Evolutionary conservation across 176 grass and related monocot genomes (phyloP).

Genomic region (Phragmites australis): DNA sequence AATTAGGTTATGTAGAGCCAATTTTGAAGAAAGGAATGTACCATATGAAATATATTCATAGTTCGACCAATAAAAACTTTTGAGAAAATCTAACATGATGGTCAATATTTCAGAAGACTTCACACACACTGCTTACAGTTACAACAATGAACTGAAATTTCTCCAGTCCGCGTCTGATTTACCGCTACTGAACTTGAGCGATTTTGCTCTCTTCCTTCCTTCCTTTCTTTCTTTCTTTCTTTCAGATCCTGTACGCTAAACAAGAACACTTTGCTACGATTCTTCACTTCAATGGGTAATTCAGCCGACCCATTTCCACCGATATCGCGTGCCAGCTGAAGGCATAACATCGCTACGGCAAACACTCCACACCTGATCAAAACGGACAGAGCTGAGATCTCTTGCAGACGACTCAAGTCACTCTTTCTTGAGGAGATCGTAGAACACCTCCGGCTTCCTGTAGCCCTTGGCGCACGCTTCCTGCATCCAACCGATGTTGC

Average conservation of each 20-base stretch:
- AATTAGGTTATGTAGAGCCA: too few relatives aligned
- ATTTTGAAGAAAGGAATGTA: too few relatives aligned
- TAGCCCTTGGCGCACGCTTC: constrained; percentile 59
- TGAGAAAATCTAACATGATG: too few relatives aligned
- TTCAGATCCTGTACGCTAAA: neutral
- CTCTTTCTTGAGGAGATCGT: constrained; percentile 74
- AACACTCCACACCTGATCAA: neutral
- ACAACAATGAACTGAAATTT: too few relatives aligned
- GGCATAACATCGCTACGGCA: too few relatives aligned
- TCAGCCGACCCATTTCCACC: too few relatives aligned
- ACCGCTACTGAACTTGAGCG: neutral
- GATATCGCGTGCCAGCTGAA: too few relatives aligned
- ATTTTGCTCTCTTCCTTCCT: neutral
- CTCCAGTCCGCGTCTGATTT: neutral
- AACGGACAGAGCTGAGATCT: neutral
- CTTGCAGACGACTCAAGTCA: neutral
- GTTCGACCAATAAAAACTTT: too few relatives aligned
- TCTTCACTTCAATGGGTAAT: too few relatives aligned
- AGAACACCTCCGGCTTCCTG: constrained; percentile 76
- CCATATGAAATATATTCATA: too few relatives aligned
- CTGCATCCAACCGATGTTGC: constrained; percentile 34
- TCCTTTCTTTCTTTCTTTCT: neutral
- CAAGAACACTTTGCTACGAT: neutral
- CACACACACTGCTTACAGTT: too few relatives aligned
- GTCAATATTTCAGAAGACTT: too few relatives aligned